These are phyloP conservation scores for Trametes cinnabarina DNA, from an alignment of 768 basidiomycete species.

Conservation along the genomic window DNA sequence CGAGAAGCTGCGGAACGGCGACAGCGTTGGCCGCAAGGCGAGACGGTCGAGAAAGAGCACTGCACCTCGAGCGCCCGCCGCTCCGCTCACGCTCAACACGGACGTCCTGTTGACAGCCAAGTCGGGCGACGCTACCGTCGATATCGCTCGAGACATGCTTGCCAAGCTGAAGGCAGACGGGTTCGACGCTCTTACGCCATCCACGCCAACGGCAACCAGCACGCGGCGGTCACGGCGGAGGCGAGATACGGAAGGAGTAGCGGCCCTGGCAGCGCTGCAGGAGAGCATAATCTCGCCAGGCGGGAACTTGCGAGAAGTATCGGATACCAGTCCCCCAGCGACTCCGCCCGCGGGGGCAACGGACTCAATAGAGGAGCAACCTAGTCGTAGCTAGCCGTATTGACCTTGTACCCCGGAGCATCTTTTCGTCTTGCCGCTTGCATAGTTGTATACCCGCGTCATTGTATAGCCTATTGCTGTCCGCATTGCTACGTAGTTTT, in stretches of 20 bases:
- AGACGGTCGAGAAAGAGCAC: slow-evolving; percentile 47
- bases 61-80: slow-evolving; percentile 29
- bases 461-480: slow-evolving; percentile 23
- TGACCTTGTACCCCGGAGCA: slow-evolving; percentile 6
- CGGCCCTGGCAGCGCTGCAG: slow-evolving; percentile 12
- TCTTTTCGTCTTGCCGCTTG: slow-evolving; percentile 2
- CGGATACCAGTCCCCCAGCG: slow-evolving; percentile 3
- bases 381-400: slow-evolving; percentile 17
- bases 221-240: slow-evolving; percentile 21
- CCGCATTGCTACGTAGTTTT: slow-evolving; percentile 16
- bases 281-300: slow-evolving; percentile 11
- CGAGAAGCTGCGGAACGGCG: slow-evolving; percentile 70
- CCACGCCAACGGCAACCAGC: slow-evolving; percentile 21
- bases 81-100: slow-evolving; percentile 35
- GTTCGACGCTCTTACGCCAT: slow-evolving; percentile 19
- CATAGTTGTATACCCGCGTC: slow-evolving; percentile 18
- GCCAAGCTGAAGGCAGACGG: slow-evolving; percentile 64
- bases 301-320: slow-evolving; percentile 9
- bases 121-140: slow-evolving; percentile 44
- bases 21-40: slow-evolving; percentile 55
- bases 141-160: slow-evolving; percentile 73
- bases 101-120: slow-evolving; percentile 31
- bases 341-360: slow-evolving; percentile 8
- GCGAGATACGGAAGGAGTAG: slow-evolving; percentile 15
- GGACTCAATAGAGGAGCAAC: slow-evolving; percentile 20